A percentile compares a stretch with the other conserved stretches of the same genome.
Evolutionary conservation across 106 monocot genomes (phyloP).

Genomic region (Hemerocallis citrina): DNA sequence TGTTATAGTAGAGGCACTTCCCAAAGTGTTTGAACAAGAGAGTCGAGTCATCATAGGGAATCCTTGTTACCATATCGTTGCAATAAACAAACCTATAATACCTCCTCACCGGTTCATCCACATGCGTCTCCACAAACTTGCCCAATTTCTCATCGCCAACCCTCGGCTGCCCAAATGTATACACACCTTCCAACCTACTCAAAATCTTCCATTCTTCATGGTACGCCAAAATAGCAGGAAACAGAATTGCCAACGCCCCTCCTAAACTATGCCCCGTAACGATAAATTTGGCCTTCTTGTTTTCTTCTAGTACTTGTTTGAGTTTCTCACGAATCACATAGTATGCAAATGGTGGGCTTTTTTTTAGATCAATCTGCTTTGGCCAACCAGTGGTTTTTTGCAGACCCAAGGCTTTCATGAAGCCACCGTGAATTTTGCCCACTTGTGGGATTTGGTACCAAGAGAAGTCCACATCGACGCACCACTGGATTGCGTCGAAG

Average conservation of each 20-base stretch:
- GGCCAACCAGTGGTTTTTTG: slow-evolving; percentile 41
- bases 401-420: slow-evolving; percentile 75
- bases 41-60: slow-evolving; percentile 64
- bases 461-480: slow-evolving; percentile 74
- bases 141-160: slow-evolving; percentile 60
- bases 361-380: slow-evolving; percentile 2
- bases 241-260: slow-evolving; percentile 72
- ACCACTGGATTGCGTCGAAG: slow-evolving; percentile 58
- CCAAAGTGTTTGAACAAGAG: slow-evolving; percentile 81
- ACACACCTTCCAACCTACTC: slow-evolving; percentile 49
- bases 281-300: slow-evolving; percentile 39
- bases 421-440: slow-evolving; percentile 83
- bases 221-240: slow-evolving; percentile 42
- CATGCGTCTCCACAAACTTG: slow-evolving; percentile 16
- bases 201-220: slow-evolving; percentile 44
- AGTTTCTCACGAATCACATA: slow-evolving; percentile 60
- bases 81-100: slow-evolving; percentile 70
- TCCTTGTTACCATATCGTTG: slow-evolving; percentile 72
- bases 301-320: slow-evolving; percentile 9
- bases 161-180: slow-evolving; percentile 86
- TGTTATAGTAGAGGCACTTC: slow-evolving; percentile 59
- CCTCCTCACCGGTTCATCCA: slow-evolving; percentile 11
- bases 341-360: slow-evolving; percentile 28
- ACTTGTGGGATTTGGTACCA: slow-evolving; percentile 59
- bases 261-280: slow-evolving; percentile 87